These are phyloP conservation scores for Sergeia podlipaevii DNA, from an alignment of 208 protist species.

Conservation along the genomic window DNA sequence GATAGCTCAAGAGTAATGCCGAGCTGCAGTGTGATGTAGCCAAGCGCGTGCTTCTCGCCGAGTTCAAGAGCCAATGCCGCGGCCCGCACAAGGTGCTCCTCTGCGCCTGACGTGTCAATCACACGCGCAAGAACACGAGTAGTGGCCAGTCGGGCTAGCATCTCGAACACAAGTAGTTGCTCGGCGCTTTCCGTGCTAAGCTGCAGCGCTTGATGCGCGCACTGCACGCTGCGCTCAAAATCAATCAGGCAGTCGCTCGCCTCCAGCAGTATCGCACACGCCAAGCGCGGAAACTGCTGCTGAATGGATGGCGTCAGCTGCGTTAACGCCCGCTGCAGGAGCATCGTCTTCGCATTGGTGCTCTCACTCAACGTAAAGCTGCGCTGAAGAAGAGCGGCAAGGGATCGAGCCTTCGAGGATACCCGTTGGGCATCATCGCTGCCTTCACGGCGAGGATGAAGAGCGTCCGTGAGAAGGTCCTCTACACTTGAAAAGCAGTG, in stretches of 20 bases:
- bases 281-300: constrained; percentile 25
- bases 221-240: constrained; percentile 37
- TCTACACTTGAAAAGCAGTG: no score
- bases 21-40: constrained; percentile 50
- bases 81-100: constrained; percentile 29
- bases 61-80: constrained; percentile 24
- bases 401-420: no score
- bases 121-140: constrained; percentile 44
- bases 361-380: constrained; percentile 29
- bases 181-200: constrained; percentile 12
- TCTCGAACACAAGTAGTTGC: constrained; percentile 21
- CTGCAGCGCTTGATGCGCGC: constrained; percentile 31
- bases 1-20: constrained; percentile 52
- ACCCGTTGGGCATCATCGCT: no score
- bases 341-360: constrained; percentile 26
- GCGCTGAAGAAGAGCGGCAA: constrained; percentile 22
- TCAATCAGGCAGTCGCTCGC: constrained; percentile 39
- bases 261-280: constrained; percentile 46
- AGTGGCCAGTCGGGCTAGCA: constrained; percentile 41
- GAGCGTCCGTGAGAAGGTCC: no score
- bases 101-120: constrained; percentile 40
- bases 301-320: constrained; percentile 15
- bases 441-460: no score
- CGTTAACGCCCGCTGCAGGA: constrained; percentile 38
- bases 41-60: constrained; percentile 28